Percentiles rank a stretch among this genome's conserved stretches.
Evolutionary conservation across 2,329 filamentous ascomycete genomes (phyloP).

Genomic region (Fulvia fulva): DNA sequence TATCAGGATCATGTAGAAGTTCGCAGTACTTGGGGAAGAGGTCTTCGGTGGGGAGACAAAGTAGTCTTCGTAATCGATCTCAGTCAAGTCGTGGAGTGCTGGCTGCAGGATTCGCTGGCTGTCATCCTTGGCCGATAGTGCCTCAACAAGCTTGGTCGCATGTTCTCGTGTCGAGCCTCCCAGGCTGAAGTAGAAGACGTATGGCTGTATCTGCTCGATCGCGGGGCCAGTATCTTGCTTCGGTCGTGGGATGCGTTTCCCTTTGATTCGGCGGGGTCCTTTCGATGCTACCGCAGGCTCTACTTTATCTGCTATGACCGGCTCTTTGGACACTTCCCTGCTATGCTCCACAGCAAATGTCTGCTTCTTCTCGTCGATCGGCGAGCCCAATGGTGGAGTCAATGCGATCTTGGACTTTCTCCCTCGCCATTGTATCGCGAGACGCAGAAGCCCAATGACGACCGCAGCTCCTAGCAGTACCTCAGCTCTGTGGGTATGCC

Average conservation of each 20-base stretch:
- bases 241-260: slow-evolving; percentile 23
- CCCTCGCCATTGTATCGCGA: slow-evolving; percentile 26
- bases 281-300: background rate
- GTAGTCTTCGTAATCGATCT: slow-evolving; percentile 89
- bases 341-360: background rate
- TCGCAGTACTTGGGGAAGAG: slow-evolving; percentile 53
- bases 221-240: slow-evolving; percentile 5
- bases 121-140: slow-evolving; percentile 43
- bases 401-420: slow-evolving; percentile 19
- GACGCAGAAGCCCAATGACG: slow-evolving; percentile 26
- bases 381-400: slow-evolving; percentile 23
- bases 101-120: slow-evolving; percentile 51
- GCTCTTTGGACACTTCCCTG: background rate
- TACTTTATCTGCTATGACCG: background rate
- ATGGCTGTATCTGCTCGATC: slow-evolving; percentile 53
- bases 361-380: slow-evolving; percentile 20
- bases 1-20: slow-evolving; percentile 79
- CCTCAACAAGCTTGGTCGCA: slow-evolving; percentile 58
- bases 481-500: slow-evolving; percentile 31
- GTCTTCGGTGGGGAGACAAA: slow-evolving; percentile 75
- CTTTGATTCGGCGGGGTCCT: slow-evolving; percentile 31
- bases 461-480: slow-evolving; percentile 30
- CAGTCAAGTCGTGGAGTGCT: slow-evolving; percentile 70
- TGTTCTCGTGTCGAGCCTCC: slow-evolving; percentile 77
- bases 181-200: slow-evolving; percentile 87